Evolutionary conservation across 2,329 filamentous ascomycete species (phyloP).

Genomic region (Ophiostoma novo-ulmi): DNA sequence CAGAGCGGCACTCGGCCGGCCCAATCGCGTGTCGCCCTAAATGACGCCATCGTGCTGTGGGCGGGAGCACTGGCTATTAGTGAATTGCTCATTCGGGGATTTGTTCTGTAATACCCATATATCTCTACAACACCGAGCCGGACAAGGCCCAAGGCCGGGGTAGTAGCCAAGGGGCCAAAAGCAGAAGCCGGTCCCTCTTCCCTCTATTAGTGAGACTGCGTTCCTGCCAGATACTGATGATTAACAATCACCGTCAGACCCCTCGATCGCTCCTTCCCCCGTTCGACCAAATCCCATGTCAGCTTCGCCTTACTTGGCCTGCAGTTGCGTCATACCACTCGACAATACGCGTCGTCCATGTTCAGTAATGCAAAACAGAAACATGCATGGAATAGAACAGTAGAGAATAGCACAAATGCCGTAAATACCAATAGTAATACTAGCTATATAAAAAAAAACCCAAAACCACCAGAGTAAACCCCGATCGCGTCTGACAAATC

Average conservation of each 20-base stretch:
- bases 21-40: constrained; percentile 5
- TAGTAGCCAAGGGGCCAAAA: neutral
- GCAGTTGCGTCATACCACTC: constrained; percentile 9
- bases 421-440: neutral
- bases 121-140: constrained; percentile 3
- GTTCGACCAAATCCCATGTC: neutral
- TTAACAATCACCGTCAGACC: neutral
- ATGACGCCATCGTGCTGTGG: constrained; percentile 3
- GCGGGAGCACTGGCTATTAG: neutral
- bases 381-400: neutral
- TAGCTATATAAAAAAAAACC: neutral
- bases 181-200: neutral
- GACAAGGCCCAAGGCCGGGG: constrained; percentile 1
- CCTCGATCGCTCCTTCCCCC: neutral
- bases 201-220: neutral
- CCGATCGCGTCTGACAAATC: constrained; percentile 8
- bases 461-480: neutral
- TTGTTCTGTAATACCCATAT: neutral
- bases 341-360: constrained; percentile 3
- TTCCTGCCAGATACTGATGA: neutral
- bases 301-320: neutral
- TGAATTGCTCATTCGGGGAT: neutral
- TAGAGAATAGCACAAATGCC: constrained; percentile 6
- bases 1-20: constrained; percentile 9
- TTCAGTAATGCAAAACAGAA: neutral